Conservation (phyloP, 495 filamentous ascomycete genomes). For the Aspergillus indologenus region DNA sequence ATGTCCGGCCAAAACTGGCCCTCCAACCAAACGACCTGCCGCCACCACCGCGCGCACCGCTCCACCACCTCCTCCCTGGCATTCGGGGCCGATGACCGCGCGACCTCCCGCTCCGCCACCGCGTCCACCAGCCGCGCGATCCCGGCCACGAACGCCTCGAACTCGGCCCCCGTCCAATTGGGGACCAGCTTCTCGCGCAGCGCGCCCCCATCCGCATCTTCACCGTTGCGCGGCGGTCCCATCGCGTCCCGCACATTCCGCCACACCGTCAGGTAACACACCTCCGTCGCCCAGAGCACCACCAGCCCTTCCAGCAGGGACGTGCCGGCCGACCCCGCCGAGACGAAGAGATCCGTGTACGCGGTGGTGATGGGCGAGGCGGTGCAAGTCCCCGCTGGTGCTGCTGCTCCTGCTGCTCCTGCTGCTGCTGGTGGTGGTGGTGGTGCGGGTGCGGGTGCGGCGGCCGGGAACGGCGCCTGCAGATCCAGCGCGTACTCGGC, state of each 20-base stretch:
- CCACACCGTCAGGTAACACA: slow-evolving; percentile 59
- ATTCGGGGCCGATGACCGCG: slow-evolving; percentile 25
- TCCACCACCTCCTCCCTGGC: slow-evolving; percentile 30
- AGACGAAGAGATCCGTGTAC: slow-evolving; percentile 55
- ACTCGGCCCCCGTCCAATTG: slow-evolving; percentile 62
- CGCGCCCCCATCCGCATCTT: slow-evolving; percentile 60
- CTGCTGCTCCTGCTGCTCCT: neutral
- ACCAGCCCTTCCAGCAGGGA: slow-evolving; percentile 63
- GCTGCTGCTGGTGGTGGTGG: too few relatives aligned
- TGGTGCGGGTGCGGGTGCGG: too few relatives aligned
- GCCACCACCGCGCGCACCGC: slow-evolving; percentile 46
- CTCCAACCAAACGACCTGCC: slow-evolving; percentile 53
- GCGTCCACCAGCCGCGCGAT: slow-evolving; percentile 45
- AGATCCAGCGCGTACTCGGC: slow-evolving; percentile 58
- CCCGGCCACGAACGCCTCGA: slow-evolving; percentile 52
- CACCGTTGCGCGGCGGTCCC: slow-evolving; percentile 10
- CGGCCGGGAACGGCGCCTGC: neutral
- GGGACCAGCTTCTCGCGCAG: slow-evolving; percentile 60
- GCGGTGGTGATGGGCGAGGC: slow-evolving; percentile 13
- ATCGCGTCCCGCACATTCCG: slow-evolving; percentile 47
- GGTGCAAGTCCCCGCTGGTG: neutral
- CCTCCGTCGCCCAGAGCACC: slow-evolving; percentile 73
- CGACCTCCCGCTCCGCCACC: slow-evolving; percentile 39
- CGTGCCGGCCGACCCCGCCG: slow-evolving; percentile 42
- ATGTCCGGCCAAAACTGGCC: slow-evolving; percentile 49